Conservation (phyloP, 164 flowering plant genomes). For the Stephania japonica region DNA sequence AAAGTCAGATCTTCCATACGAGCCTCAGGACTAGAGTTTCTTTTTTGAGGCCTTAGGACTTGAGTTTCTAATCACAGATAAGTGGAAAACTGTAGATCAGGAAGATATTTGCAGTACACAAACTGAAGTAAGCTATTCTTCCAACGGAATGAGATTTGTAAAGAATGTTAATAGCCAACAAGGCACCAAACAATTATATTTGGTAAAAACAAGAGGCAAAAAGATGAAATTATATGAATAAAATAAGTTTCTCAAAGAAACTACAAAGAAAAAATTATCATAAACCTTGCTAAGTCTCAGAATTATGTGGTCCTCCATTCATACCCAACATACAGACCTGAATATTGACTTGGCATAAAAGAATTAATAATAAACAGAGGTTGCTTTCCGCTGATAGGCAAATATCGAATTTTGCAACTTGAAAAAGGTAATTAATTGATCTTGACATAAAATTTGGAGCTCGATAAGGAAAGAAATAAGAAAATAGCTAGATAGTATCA, state of each 20-base stretch:
- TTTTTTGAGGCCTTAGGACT: too few species aligned
- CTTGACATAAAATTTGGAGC: background rate
- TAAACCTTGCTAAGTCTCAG: background rate
- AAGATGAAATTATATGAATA: background rate
- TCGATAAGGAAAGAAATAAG: background rate
- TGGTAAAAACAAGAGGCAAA: background rate
- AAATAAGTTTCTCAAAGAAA: background rate
- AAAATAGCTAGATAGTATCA: background rate
- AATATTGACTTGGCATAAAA: background rate
- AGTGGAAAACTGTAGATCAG: too few species aligned
- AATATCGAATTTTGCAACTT: background rate
- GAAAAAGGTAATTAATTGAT: background rate
- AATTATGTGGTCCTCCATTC: background rate
- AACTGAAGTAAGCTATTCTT: too few species aligned
- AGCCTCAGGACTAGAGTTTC: too few species aligned
- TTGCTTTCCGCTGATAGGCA: background rate
- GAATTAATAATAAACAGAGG: background rate
- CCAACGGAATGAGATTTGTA: background rate
- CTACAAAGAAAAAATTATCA: background rate
- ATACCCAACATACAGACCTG: background rate
- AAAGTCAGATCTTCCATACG: too few species aligned
- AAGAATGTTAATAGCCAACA: background rate
- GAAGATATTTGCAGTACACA: too few species aligned
- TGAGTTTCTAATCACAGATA: too few species aligned
- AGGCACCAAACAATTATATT: background rate